These are phyloP conservation scores for Leishmania mexicana DNA, from an alignment of 208 protist species.

Conservation along the genomic window DNA sequence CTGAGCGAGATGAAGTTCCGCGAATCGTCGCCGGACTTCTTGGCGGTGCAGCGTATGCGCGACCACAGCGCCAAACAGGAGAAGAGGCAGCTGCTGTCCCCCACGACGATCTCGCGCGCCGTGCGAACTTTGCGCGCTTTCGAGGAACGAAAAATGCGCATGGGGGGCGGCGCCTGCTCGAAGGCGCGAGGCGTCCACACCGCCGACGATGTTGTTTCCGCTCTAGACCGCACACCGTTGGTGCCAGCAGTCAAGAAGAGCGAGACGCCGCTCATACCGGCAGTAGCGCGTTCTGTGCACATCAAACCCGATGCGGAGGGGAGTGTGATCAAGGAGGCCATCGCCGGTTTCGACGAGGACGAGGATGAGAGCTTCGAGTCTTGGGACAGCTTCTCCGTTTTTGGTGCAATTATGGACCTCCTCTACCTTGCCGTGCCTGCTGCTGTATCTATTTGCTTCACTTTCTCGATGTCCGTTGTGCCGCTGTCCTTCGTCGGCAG, in stretches of 20 bases:
- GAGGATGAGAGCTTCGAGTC: conserved; percentile 42
- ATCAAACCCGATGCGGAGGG: conserved; percentile 45
- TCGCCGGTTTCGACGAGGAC: conserved; percentile 16
- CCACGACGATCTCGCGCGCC: conserved; percentile 47
- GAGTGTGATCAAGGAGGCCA: conserved; percentile 14
- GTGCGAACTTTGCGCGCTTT: conserved; percentile 37
- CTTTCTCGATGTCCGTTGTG: conserved; percentile 76
- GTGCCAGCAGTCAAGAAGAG: conserved; percentile 23
- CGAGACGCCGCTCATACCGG: background rate
- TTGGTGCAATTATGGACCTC: conserved; percentile 50
- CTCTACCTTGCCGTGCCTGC: conserved; percentile 66
- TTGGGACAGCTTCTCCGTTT: conserved; percentile 44
- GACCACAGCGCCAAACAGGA: conserved; percentile 23
- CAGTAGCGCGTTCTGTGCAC: conserved; percentile 33
- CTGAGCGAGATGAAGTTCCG: conserved; percentile 26
- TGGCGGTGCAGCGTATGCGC: conserved; percentile 54
- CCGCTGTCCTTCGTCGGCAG: conserved; percentile 82
- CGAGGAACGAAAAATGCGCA: conserved; percentile 48
- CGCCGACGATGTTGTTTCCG: conserved; percentile 25
- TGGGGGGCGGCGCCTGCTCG: conserved; percentile 40
- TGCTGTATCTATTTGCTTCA: conserved; percentile 77
- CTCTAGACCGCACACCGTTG: conserved; percentile 42
- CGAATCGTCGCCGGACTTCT: conserved; percentile 48
- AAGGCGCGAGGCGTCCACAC: conserved; percentile 29
- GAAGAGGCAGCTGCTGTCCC: conserved; percentile 37